Base-by-base conservation (phyloP, 2,329 filamentous ascomycete genomes). In the Monosporascus sp. region DNA sequence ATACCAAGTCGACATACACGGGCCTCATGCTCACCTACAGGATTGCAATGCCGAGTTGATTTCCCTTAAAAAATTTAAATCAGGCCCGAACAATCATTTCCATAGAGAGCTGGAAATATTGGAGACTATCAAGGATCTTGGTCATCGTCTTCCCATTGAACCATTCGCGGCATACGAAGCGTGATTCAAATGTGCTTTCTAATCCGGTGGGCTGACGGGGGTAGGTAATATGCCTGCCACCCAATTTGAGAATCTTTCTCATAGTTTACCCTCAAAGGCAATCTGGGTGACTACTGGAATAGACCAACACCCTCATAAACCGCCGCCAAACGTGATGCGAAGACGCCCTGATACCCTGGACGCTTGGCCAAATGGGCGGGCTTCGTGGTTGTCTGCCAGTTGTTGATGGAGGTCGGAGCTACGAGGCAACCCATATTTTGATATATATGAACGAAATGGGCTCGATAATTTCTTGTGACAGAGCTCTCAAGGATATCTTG, bases 171-270 rank as follows among this genome's bases (percentile, higher is more conserved):
- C 49, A 6, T 57, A 48, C 37, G 37, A 58, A 52, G 48, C 11
- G 56, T 46, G 1, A 9, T 26, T 0, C 8, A 55, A 2, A 27
- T 38, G 6, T 55, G 52, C 14, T 47, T 59, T 6, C 14, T 61
- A 4, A 57, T 61, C 22, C 57, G 54, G 5, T 61, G 59, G 57
- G 58, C 54, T 2, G 41, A 53, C 26, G 57, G 59, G 19, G 56
- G 56, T 53, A 52, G 17, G 49, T 53, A 24, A 22, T 19, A 20
- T 38, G 17, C 40, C 20, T 45, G n/a, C 2, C 50, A 55, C 55
- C n/a, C n/a, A n/a, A n/a, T n/a, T n/a, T n/a, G n/a, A n/a, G n/a
- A n/a, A n/a, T n/a, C n/a, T n/a, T n/a, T n/a, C n/a, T n/a, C n/a
- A n/a, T n/a, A n/a, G n/a, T n/a, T n/a, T n/a, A n/a, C n/a, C n/a